Evolutionary conservation across 352 stramenopile species (phyloP), one percentile per base, ranked within the genome.

Genomic region (Ophiocytium majus): DNA sequence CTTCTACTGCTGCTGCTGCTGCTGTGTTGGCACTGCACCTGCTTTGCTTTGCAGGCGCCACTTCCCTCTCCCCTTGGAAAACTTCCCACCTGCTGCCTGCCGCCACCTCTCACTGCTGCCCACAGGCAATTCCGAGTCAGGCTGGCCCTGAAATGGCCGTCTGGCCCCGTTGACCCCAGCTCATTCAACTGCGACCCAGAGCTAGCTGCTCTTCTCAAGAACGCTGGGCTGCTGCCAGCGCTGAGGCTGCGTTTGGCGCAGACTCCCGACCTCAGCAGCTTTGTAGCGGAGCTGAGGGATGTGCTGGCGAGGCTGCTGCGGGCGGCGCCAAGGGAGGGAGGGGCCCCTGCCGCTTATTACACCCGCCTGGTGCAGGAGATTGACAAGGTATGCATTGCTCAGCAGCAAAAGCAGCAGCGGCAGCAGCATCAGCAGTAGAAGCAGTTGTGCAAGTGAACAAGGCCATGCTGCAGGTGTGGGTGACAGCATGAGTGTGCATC

Each of bases 121-220:
- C 74, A 78, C 32, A 81, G 79, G 31, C 83, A 85, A 37, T 87
- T 81, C 75, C 43, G 80, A 33, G 74, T 87, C 33, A 81, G 79
- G 31, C 81, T 50, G 9, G 76, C 78, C 32, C 74, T 50, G n/a
- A 36, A 63, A 0, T 66, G 66, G 23, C 74, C 64, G 5, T 36
- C 78, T 19, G 64, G 37, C 5, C 31, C 37, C 14, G 81, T 87
- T 28, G 83, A 87, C 75, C 31, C 82, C 23, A 57, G 5, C 1
- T 75, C 83, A 50, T 87, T 87, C 50, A 34, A 33, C n/a, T 87
- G 83, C 83, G 83, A 87, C 78, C 78, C 83, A n/a, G 83, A 87
- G 74, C 64, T 87, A 0, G 64, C 64, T 17, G 34, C 23, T 14
- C 34, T 88, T n/a, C 23, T 88, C 32, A 37, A 33, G 31, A 43